Percentiles rank a stretch among this genome's conserved stretches.
Conservation (phyloP, 2,329 filamentous ascomycete genomes). For the Trichoderma sp. region DNA sequence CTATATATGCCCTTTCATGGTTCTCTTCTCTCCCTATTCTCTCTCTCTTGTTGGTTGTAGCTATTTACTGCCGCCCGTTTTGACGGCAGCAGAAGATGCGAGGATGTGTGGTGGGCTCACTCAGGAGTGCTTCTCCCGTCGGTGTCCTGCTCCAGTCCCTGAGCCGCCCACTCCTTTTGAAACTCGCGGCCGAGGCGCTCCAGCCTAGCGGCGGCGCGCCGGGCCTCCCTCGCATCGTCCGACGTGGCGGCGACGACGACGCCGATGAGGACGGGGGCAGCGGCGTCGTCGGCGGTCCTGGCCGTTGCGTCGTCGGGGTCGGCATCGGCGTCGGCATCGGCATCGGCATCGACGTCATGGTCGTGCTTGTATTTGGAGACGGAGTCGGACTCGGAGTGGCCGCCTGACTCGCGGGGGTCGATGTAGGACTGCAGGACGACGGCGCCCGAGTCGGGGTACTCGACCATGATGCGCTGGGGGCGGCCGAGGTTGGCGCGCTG, state of each 20-base stretch:
- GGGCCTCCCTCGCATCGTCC: slow-evolving; percentile 49
- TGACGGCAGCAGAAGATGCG: neutral
- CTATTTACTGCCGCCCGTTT: neutral
- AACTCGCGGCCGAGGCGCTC: slow-evolving; percentile 55
- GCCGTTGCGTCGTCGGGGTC: slow-evolving; percentile 11
- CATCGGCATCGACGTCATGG: neutral
- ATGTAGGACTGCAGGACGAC: slow-evolving; percentile 47
- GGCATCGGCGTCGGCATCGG: neutral
- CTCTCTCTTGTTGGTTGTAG: neutral
- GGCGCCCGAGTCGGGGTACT: slow-evolving; percentile 46
- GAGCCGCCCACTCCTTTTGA: slow-evolving; percentile 49
- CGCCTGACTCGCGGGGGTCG: slow-evolving; percentile 34
- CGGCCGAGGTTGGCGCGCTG: slow-evolving; percentile 51
- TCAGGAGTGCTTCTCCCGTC: slow-evolving; percentile 26
- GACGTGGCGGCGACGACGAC: slow-evolving; percentile 51
- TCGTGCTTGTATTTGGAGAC: slow-evolving; percentile 20
- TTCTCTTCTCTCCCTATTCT: neutral
- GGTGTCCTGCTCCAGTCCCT: slow-evolving; percentile 27
- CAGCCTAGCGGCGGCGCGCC: slow-evolving; percentile 49
- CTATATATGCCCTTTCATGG: neutral
- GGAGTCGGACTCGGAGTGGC: slow-evolving; percentile 14
- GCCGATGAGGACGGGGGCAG: slow-evolving; percentile 53
- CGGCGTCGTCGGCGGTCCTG: slow-evolving; percentile 31
- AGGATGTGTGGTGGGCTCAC: slow-evolving; percentile 20
- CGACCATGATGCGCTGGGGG: slow-evolving; percentile 57